A percentile compares a stretch with the other conserved stretches of the same genome.
These are phyloP conservation scores for Pseudonitzschia delicatissima DNA, from an alignment of 108 stramenopile genomes.

Conservation along the genomic window DNA sequence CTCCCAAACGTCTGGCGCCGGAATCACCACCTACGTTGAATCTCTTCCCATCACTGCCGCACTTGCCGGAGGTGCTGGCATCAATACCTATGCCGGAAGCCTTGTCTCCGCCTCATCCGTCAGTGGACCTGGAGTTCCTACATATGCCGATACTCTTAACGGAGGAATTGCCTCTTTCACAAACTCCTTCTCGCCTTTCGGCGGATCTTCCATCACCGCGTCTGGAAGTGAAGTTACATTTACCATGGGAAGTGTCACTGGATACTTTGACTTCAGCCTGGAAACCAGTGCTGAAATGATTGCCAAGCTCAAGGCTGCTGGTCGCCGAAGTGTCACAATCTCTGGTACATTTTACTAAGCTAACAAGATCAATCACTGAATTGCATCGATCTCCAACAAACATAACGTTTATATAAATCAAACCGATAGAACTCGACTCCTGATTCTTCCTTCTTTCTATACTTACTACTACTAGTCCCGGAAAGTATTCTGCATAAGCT, in stretches of 20 bases:
- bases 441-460: no score
- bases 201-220: background rate
- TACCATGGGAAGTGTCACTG: conserved; percentile 8
- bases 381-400: no score
- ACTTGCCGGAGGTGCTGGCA: conserved; percentile 24
- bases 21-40: conserved; percentile 30
- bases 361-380: background rate
- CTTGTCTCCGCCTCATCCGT: conserved; percentile 6
- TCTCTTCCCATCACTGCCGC: conserved; percentile 8
- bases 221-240: background rate
- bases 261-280: conserved; percentile 14
- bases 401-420: no score
- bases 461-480: no score
- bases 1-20: conserved; percentile 19
- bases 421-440: no score
- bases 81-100: conserved; percentile 11
- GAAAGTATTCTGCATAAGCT: no score
- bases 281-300: conserved; percentile 23
- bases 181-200: conserved; percentile 19
- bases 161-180: conserved; percentile 20
- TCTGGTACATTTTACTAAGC: conserved; percentile 14
- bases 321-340: conserved; percentile 15
- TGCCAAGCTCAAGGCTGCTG: conserved; percentile 18
- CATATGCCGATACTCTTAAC: conserved; percentile 19
- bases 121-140: conserved; percentile 23